A percentile compares a stretch with the other conserved stretches of the same genome.
Conservation (phyloP, 2,329 filamentous ascomycete genomes). For the Cercospora zeae-maydis region DNA sequence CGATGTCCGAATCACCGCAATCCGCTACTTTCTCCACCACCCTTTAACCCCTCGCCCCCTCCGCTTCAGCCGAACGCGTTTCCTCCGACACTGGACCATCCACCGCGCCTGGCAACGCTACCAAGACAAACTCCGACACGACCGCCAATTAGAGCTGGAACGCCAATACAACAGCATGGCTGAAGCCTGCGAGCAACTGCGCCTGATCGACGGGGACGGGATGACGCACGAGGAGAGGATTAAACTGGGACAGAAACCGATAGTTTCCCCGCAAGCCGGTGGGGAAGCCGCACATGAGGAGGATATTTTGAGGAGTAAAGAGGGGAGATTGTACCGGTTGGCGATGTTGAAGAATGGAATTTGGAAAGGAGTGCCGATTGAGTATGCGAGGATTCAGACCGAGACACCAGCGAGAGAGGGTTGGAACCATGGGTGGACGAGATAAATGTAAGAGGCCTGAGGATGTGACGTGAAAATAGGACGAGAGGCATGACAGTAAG, state of each 20-base stretch:
- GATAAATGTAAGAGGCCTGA: constrained; percentile 36
- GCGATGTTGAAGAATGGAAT: constrained; percentile 89
- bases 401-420: constrained; percentile 73
- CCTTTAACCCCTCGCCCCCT: constrained; percentile 70
- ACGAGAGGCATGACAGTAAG: background rate
- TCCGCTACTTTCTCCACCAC: constrained; percentile 68
- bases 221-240: constrained; percentile 34
- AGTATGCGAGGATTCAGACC: constrained; percentile 82
- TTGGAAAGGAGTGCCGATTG: constrained; percentile 79
- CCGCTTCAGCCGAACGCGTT: constrained; percentile 80
- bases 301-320: background rate
- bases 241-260: constrained; percentile 18
- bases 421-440: constrained; percentile 95
- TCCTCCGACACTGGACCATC: constrained; percentile 97
- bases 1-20: constrained; percentile 41
- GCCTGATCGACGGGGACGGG: constrained; percentile 48
- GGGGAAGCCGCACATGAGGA: constrained; percentile 44
- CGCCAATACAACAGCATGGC: constrained; percentile 79
- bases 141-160: constrained; percentile 67
- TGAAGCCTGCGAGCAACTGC: constrained; percentile 78
- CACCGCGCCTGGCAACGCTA: constrained; percentile 91
- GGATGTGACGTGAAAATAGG: background rate
- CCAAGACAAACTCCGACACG: constrained; percentile 63
- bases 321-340: constrained; percentile 73
- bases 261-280: background rate